Evolutionary conservation across 495 filamentous ascomycete species (phyloP), one percentile per base, ranked within the genome.

Genomic region (Acidomyces sp.): DNA sequence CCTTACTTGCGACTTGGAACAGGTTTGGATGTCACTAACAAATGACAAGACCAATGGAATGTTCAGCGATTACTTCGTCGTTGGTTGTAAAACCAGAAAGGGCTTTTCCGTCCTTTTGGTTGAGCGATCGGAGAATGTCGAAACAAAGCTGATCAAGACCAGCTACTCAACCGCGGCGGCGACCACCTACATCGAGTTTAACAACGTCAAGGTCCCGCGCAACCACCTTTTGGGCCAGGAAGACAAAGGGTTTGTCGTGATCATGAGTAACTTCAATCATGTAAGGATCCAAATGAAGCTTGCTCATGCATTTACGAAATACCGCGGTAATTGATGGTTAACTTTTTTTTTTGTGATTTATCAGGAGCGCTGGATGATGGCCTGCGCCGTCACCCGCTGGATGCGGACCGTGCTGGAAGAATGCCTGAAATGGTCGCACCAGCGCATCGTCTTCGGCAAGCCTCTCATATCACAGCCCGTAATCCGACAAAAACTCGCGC

Each of bases 341-440:
- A 24, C 1, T 17, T 22, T 24, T 15, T 9, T 39, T 18, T 23
- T 18, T 3, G 25, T 19, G 46, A 34, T n/a, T n/a, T n/a, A n/a
- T n/a, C 54, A 55, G 35, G 58, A 62, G 41, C 52, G 58, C 6
- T 58, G 51, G 36, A 60, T 57, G 56, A 63, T 63, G 60, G 59
- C 56, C 47, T 70, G 70, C 51, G 78, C 61, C 28, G 74, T 78
- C 0, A 70, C 78, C 45, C 76, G 80, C 18, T 65, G 67, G 59
- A 74, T 67, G 34, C 72, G 80, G 42, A 67, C 74, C 0, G 69
- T 90, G 0, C 78, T 84, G 3, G 83, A 90, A 51, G 85, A 93
- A 54, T 88, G 78, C 52, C 63, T 93, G 44, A 90, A 90, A 56
- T 93, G 85, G 83, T 72, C 77, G 43, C 84, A 87, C 64, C 85